Evolutionary conservation across 2,329 filamentous ascomycete genomes (phyloP).

Genomic region (Aspergillus sergii): DNA sequence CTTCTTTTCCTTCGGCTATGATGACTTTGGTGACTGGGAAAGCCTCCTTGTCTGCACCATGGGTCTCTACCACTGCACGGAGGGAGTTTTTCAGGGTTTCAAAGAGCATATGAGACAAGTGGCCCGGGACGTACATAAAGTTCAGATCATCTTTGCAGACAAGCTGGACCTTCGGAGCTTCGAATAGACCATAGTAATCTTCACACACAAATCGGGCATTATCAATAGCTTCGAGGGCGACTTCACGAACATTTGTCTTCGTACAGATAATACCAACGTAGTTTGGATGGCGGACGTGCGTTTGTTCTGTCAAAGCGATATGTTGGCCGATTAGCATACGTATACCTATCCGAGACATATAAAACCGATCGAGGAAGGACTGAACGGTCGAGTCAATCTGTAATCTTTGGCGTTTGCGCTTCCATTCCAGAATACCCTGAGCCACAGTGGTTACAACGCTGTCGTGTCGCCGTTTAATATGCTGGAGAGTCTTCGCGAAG

Average conservation of each 20-base stretch:
- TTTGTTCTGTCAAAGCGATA: conserved; percentile 93
- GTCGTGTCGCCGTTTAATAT: conserved; percentile 95
- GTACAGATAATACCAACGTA: conserved; percentile 99
- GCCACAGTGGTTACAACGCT: conserved; percentile 97
- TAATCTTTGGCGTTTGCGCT: conserved; percentile 92
- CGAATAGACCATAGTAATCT: conserved; percentile 96
- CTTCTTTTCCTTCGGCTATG: conserved; percentile 94
- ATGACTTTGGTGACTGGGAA: conserved; percentile 98
- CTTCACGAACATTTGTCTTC: conserved; percentile 92
- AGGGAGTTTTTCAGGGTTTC: conserved; percentile 98
- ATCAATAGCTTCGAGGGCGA: conserved; percentile 96
- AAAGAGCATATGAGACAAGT: conserved; percentile 98
- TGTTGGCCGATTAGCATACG: conserved; percentile 99
- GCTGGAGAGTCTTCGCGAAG: conserved; percentile 85
- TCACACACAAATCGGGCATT: conserved; percentile 99
- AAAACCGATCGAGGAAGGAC: conserved; percentile 96
- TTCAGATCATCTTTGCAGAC: conserved; percentile 92
- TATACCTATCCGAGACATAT: conserved; percentile 99
- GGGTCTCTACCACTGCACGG: conserved; percentile 91
- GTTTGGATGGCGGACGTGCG: conserved; percentile 81
- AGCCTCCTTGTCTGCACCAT: conserved; percentile 91
- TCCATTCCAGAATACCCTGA: conserved; percentile 97
- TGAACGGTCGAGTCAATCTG: conserved; percentile 98
- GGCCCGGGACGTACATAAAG: conserved; percentile 99
- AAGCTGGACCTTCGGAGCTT: conserved; percentile 93